Evolutionary conservation across 805 yeast species (phyloP), one percentile per base, ranked within the genome.

Genomic region (Hanseniaspora pseudoguilliermondii): DNA sequence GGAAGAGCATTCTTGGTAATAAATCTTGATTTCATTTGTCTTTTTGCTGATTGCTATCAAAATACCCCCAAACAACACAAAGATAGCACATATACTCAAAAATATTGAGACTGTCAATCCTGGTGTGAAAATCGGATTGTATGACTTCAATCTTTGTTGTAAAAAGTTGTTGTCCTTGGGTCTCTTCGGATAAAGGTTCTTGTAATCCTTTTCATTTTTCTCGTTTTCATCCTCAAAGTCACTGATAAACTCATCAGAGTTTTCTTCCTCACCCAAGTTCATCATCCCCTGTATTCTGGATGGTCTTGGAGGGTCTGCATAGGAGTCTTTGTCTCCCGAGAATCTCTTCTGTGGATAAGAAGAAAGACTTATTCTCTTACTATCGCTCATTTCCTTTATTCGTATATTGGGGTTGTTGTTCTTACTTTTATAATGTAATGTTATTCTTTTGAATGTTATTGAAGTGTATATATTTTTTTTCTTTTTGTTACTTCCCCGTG

Each of bases 11-110:
- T 79, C 73, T 47, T 89, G 78, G 65, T 91, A 91, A 63, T 88
- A 84, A 36, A 93, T 74, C 41, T 76, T 75, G 36, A 93, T 54
- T 59, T 83, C 82, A 66, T 90, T 84, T 8, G 89, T 88, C 59
- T 77, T 75, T 64, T 80, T 74, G 3, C 89, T 76, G 15, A 91
- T 83, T 58, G 79, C 78, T 27, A 89, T 68, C 61, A 93, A 78
- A 46, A 84, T 90, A 21, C 89, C 88, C 23, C 98, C 98, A 55
- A 93, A 78, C 16, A 96, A 95, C 13, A 91, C 86, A 66, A 89
- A 85, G 15, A 93, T 75, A n/a, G 84, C 75, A 1, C 95, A 88
- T 46, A 90, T 72, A 15, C 80, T 58, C 46, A 89, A 71, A 61
- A 90, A 79, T 57, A 91, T 71, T 8, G 96, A 96, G 53, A 91